Evolutionary conservation across 2,329 filamentous ascomycete genomes (phyloP), one percentile per base, ranked within the genome.

Genomic region (Phaeoacremonium minimum): DNA sequence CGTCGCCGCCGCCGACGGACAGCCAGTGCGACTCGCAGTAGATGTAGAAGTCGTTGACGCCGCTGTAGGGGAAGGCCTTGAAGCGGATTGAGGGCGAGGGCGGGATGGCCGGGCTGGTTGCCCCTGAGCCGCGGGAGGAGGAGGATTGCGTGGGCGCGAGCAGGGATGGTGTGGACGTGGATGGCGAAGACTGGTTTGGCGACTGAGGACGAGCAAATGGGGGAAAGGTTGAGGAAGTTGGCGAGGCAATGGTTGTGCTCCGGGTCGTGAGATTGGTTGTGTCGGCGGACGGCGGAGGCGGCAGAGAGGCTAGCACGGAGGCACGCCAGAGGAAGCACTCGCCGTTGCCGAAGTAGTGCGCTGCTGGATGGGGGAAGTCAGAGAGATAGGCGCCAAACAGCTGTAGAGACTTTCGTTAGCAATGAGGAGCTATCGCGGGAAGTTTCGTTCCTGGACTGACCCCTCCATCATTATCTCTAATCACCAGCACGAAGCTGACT

Each of bases 21-120:
- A 98, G 62, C 57, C 86, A 97, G 16, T 82, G 77, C 4, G 79
- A 71, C 63, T 97, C 89, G 62, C 91, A 97, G 52, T 94, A 85
- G 48, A 97, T 93, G 68, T 91, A 88, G 58, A 95, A 98, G 60
- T 97, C 93, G 58, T 98, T 97, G 28, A 95, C 77, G 5, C 93
- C 93, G 38, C 86, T 94, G 55, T 96, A 97, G 0, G 91, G 90
- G 52, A 97, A 98, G 0, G 91, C 91, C 63, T 95, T 96, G 74
- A 98, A 98, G 15, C 93, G 81, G 48, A 97, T 87, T 17, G 80
- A 75, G 43, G 91, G 86, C 5, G 80, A 77, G 4, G 80, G 79
- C 17, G 71, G 74, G 2, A 74, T 51, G 5, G 46, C 50, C 7
- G 53, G 52, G 22, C 30, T 42, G 42, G 12, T 36, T 41, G 39